phyloP scores from a whole-genome alignment of 306 rosid species.

The Acmispon strigosus region DNA sequence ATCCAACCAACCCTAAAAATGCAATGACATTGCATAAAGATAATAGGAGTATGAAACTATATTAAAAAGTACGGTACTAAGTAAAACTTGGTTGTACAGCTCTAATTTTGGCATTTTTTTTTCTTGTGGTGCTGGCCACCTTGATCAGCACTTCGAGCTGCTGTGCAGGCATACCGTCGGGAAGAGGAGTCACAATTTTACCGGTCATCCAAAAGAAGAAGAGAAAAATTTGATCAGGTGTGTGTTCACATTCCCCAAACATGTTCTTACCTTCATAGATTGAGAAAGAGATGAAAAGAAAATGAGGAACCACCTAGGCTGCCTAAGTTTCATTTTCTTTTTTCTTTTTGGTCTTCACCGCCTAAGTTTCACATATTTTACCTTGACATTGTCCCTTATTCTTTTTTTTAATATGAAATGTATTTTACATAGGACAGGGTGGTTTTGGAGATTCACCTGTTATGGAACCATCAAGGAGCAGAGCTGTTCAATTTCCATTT shows the following conservation, averaged over 20 bases:
- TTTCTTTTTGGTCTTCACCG: too few species aligned
- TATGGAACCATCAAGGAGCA: constrained; percentile 61
- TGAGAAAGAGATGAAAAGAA: not conserved
- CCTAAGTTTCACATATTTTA: not conserved
- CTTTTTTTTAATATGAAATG: constrained; percentile 14
- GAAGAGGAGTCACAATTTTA: constrained; percentile 79
- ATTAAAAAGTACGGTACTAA: not conserved
- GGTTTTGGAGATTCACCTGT: constrained; percentile 59
- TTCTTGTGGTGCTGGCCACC: constrained; percentile 16
- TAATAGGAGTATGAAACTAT: not conserved
- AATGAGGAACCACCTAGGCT: not conserved
- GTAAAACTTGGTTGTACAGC: not conserved
- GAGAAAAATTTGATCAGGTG: constrained; percentile 90
- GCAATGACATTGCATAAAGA: not conserved
- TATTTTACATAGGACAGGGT: constrained; percentile 61
- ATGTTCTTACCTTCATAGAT: not conserved
- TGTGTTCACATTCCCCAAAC: constrained; percentile 19
- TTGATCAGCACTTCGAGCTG: constrained; percentile 80
- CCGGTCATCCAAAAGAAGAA: constrained; percentile 75
- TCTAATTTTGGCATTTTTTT: constrained; percentile 16
- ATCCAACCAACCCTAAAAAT: not conserved
- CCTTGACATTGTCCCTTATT: constrained; percentile 8
- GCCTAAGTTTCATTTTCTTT: not conserved
- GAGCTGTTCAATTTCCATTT: constrained; percentile 98
- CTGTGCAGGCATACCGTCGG: constrained; percentile 84